Percentiles rank a stretch among this genome's conserved stretches.
Conservation (phyloP, 1,284 basidiomycete species). For the Pisolithus thermaeus region DNA sequence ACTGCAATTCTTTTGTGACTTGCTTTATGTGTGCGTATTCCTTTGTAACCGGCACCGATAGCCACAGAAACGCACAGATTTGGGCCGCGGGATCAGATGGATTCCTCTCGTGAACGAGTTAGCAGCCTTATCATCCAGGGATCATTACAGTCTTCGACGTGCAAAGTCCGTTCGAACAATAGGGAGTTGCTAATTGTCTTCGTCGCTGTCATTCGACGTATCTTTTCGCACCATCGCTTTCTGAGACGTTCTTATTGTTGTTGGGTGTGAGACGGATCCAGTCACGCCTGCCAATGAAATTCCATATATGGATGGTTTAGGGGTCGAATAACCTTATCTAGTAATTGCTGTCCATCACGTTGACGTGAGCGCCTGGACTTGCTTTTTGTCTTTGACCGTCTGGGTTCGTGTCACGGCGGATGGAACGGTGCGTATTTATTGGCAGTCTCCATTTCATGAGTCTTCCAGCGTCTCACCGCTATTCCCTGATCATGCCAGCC, state of each 20-base stretch:
- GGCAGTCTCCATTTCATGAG: not conserved
- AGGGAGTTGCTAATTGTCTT: not conserved
- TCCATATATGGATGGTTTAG: constrained; percentile 3
- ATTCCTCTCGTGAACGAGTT: too few relatives aligned
- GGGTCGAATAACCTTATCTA: constrained; percentile 6
- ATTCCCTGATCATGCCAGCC: constrained; percentile 4
- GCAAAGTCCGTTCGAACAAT: not conserved
- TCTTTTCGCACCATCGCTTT: constrained; percentile 13
- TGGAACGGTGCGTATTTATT: not conserved
- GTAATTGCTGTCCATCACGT: not conserved
- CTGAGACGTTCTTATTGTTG: constrained; percentile 21
- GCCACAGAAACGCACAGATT: too few relatives aligned
- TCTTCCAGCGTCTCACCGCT: not conserved
- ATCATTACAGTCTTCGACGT: too few relatives aligned
- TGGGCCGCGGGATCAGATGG: too few relatives aligned
- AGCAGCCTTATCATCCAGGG: too few relatives aligned
- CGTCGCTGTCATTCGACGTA: constrained; percentile 7
- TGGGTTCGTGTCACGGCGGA: not conserved
- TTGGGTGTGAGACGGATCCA: constrained; percentile 1
- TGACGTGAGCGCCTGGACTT: not conserved
- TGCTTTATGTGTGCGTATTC: too few relatives aligned
- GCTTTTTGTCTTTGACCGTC: constrained; percentile 25
- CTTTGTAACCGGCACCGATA: too few relatives aligned
- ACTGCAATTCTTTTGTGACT: too few relatives aligned
- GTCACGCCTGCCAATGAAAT: not conserved